These are phyloP conservation scores for Tetrahymena borealis DNA, from an alignment of 73 alveolate genomes.

Conservation along the genomic window DNA sequence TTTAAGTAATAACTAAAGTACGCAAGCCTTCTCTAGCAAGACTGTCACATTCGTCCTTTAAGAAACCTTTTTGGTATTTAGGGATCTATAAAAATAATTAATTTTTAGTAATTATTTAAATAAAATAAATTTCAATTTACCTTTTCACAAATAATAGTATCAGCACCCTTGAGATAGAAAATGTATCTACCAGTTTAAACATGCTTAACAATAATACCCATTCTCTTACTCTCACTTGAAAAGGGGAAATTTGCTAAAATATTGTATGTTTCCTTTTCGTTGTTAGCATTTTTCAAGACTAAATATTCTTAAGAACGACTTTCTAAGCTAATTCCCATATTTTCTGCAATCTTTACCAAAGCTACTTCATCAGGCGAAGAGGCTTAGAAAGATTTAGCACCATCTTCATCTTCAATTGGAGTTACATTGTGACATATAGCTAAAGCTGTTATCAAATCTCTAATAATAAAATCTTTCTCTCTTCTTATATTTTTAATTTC, in stretches of 20 bases:
- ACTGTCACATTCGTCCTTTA: conserved; percentile 79
- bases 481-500: conserved; percentile 41
- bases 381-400: conserved; percentile 69
- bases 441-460: conserved; percentile 59
- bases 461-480: conserved; percentile 38
- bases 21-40: conserved; percentile 89
- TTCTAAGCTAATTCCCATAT: conserved; percentile 55
- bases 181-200: conserved; percentile 51
- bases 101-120: neutral
- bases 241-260: conserved; percentile 84
- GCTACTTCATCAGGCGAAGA: conserved; percentile 95
- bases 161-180: conserved; percentile 96
- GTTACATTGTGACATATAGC: conserved; percentile 77
- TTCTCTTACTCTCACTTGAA: conserved; percentile 78
- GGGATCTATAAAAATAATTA: neutral
- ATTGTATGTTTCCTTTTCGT: conserved; percentile 60
- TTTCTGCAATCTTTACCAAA: conserved; percentile 80
- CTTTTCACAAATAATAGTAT: conserved; percentile 80
- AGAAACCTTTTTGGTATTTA: conserved; percentile 56
- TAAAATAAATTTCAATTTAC: neutral
- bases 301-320: conserved; percentile 60
- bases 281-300: conserved; percentile 48
- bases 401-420: conserved; percentile 57
- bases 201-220: conserved; percentile 83
- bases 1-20: conserved; percentile 82